These are phyloP conservation scores for Limnanthes douglasii DNA, from an alignment of 345 rosid species.

Conservation along the genomic window DNA sequence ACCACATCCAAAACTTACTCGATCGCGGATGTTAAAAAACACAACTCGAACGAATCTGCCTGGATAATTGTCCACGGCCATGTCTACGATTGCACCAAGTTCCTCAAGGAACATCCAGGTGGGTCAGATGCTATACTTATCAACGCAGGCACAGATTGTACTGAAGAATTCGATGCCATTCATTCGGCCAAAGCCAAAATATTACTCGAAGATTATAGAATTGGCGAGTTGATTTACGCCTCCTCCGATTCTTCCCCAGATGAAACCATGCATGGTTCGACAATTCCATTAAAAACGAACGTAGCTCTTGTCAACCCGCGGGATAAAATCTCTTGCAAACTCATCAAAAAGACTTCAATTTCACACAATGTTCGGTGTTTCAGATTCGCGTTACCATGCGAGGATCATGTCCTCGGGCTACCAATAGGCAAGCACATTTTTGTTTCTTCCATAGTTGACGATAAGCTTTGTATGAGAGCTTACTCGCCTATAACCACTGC, in stretches of 20 bases:
- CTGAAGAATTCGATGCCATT: slow-evolving; percentile 88
- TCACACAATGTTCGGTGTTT: slow-evolving; percentile 66
- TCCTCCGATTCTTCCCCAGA: slow-evolving; percentile 64
- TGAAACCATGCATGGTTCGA: slow-evolving; percentile 44
- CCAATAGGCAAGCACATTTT: slow-evolving; percentile 85
- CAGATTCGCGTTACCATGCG: slow-evolving; percentile 55
- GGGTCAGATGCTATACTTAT: slow-evolving; percentile 78
- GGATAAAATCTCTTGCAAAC: slow-evolving; percentile 64
- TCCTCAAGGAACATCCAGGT: slow-evolving; percentile 83
- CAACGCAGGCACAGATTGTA: slow-evolving; percentile 84
- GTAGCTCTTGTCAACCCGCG: slow-evolving; percentile 55
- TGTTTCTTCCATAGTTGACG: slow-evolving; percentile 47
- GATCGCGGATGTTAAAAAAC: slow-evolving; percentile 53
- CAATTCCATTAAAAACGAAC: slow-evolving; percentile 13
- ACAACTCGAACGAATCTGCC: slow-evolving; percentile 51
- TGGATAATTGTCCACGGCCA: slow-evolving; percentile 95
- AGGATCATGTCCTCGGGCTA: slow-evolving; percentile 56
- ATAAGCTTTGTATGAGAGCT: slow-evolving; percentile 70
- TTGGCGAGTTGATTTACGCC: slow-evolving; percentile 54
- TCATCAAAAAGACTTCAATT: slow-evolving; percentile 42
- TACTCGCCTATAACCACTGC: slow-evolving; percentile 62
- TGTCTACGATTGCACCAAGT: slow-evolving; percentile 74
- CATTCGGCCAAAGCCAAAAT: slow-evolving; percentile 88
- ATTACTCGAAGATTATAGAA: slow-evolving; percentile 56
- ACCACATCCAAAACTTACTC: slow-evolving; percentile 45